These are phyloP conservation scores for Lumnitzera littorea DNA, from an alignment of 345 rosid species.

Conservation along the genomic window DNA sequence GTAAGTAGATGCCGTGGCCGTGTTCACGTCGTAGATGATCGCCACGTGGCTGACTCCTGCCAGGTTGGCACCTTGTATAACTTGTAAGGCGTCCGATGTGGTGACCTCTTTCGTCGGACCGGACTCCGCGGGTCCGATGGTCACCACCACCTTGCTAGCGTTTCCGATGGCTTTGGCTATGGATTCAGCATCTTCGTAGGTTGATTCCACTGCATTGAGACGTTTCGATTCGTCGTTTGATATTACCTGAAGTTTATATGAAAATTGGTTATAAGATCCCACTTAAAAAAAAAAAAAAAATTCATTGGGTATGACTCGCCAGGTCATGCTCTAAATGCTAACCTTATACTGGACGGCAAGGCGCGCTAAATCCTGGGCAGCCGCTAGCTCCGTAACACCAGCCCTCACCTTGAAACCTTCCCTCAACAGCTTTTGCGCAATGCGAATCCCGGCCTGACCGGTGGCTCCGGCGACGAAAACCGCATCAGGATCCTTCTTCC, in stretches of 20 bases:
- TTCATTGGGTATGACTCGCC: too few relatives aligned
- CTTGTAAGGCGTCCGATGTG: slow-evolving; percentile 61
- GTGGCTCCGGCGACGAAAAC: slow-evolving; percentile 94
- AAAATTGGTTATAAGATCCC: too few relatives aligned
- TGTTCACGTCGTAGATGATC: slow-evolving; percentile 52
- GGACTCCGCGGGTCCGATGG: slow-evolving; percentile 60
- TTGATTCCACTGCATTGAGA: slow-evolving; percentile 83
- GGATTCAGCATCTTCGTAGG: slow-evolving; percentile 58
- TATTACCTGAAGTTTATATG: slow-evolving; percentile 44
- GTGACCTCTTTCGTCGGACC: slow-evolving; percentile 66
- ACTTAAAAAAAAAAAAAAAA: too few relatives aligned
- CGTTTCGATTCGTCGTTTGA: slow-evolving; percentile 66
- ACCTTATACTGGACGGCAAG: slow-evolving; percentile 83
- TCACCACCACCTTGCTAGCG: slow-evolving; percentile 84
- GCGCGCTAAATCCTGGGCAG: slow-evolving; percentile 87
- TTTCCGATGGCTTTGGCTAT: slow-evolving; percentile 97
- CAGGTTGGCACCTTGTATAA: slow-evolving; percentile 70
- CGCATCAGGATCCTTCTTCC: slow-evolving; percentile 73
- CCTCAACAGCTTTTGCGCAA: slow-evolving; percentile 62
- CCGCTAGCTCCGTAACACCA: slow-evolving; percentile 74
- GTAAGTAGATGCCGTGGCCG: slow-evolving; percentile 37
- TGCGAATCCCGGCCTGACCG: slow-evolving; percentile 84
- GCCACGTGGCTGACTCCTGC: slow-evolving; percentile 86
- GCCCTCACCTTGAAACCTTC: slow-evolving; percentile 84
- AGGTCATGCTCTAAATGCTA: slow-evolving; percentile 2